Evolutionary conservation across 2,329 filamentous ascomycete species (phyloP).

Genomic region (Stagonosporopsis vannaccii): DNA sequence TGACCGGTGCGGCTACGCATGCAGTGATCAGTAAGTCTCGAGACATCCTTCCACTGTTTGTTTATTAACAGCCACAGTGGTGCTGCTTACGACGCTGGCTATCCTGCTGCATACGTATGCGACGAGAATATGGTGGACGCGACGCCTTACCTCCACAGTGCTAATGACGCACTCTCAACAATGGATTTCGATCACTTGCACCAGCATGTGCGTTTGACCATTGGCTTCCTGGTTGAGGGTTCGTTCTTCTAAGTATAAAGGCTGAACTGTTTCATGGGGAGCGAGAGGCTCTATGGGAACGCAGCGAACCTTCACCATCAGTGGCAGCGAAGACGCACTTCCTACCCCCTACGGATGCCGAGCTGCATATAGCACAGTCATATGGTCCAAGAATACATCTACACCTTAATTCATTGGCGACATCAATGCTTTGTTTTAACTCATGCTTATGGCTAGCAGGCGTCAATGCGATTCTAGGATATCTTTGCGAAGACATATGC

Average conservation of each 20-base stretch:
- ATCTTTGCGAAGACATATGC: not conserved
- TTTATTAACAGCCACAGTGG: constrained; percentile 45
- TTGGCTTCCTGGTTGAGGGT: constrained; percentile 81
- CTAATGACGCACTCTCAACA: constrained; percentile 71
- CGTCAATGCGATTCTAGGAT: no score
- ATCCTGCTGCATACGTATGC: constrained; percentile 75
- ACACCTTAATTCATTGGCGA: no score
- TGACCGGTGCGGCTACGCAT: constrained; percentile 84
- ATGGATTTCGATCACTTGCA: constrained; percentile 86
- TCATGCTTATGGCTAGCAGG: no score
- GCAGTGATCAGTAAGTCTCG: constrained; percentile 65
- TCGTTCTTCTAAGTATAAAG: constrained; percentile 63
- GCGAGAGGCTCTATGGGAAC: no score
- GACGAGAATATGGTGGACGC: constrained; percentile 69
- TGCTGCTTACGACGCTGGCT: constrained; percentile 72
- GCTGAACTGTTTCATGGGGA: no score
- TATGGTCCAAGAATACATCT: no score
- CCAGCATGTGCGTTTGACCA: constrained; percentile 81
- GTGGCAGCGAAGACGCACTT: no score
- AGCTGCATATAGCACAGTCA: not conserved
- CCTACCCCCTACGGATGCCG: no score
- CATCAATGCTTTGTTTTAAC: no score
- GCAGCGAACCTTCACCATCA: no score
- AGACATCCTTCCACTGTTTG: not conserved
- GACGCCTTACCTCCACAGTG: constrained; percentile 71